A percentile compares a stretch with the other conserved stretches of the same genome.
Conservation (phyloP, 805 yeast genomes). For the Ogataea paraovalis region DNA sequence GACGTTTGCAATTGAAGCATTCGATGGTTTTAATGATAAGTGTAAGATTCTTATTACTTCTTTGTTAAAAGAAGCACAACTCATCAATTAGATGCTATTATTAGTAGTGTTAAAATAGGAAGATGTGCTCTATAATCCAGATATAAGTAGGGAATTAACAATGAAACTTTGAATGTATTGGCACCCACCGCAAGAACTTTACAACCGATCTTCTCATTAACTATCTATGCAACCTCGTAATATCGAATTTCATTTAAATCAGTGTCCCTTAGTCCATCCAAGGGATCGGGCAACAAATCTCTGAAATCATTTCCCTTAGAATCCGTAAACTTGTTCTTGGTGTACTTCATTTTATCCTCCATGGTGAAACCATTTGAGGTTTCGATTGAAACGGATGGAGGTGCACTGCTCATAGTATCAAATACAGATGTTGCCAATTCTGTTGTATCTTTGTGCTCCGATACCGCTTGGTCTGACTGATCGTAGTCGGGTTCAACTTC, state of each 20-base stretch:
- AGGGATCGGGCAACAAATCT: slow-evolving; percentile 27
- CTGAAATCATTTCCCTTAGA: slow-evolving; percentile 36
- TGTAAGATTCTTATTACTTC: slow-evolving; percentile 11
- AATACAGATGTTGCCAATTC: slow-evolving; percentile 37
- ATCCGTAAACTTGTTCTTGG: slow-evolving; percentile 36
- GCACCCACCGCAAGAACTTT: too few species aligned
- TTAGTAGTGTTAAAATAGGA: too few species aligned
- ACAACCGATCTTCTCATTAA: slow-evolving; percentile 16
- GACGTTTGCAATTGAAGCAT: slow-evolving; percentile 15
- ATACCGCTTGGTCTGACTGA: neutral
- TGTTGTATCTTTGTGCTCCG: slow-evolving; percentile 19
- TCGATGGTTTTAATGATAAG: slow-evolving; percentile 13
- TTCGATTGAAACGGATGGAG: slow-evolving; percentile 23
- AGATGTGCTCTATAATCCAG: too few species aligned
- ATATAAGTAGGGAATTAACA: too few species aligned
- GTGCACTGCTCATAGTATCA: slow-evolving; percentile 33
- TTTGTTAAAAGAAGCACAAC: neutral
- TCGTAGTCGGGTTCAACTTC: slow-evolving; percentile 3
- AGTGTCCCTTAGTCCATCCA: slow-evolving; percentile 22
- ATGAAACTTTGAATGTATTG: too few species aligned
- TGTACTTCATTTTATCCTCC: slow-evolving; percentile 34
- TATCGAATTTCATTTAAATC: slow-evolving; percentile 18
- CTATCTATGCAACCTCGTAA: slow-evolving; percentile 22
- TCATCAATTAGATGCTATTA: neutral
- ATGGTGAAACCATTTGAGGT: slow-evolving; percentile 36